Conservation (phyloP, 1,284 basidiomycete genomes). For the Ustilago trichophora region DNA sequence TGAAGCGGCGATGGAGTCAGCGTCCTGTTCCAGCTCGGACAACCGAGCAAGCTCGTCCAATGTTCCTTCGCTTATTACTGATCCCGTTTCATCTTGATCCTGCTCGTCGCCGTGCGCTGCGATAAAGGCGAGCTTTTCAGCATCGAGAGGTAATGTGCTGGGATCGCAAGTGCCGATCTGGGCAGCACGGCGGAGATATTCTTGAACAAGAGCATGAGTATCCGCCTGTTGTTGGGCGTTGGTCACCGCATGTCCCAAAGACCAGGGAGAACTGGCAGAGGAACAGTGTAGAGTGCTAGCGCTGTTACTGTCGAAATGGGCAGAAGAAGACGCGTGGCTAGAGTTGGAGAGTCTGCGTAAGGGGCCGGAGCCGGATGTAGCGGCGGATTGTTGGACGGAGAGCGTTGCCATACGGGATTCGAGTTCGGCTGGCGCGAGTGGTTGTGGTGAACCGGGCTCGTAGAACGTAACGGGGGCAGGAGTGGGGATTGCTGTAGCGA, state of each 20-base stretch:
- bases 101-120: constrained; percentile 4
- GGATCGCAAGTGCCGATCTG: constrained; percentile 9
- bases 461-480: constrained; percentile 18
- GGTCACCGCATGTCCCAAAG: constrained; percentile 13
- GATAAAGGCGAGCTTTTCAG: constrained; percentile 2
- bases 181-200: constrained; percentile 36
- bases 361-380: not conserved
- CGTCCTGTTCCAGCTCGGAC: constrained; percentile 41
- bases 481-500: constrained; percentile 2
- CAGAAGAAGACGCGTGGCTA: constrained; percentile 35
- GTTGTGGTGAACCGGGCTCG: constrained; percentile 13
- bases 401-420: constrained; percentile 31
- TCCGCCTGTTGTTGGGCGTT: constrained; percentile 30
- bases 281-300: constrained; percentile 32
- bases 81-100: constrained; percentile 25
- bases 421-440: constrained; percentile 19
- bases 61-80: constrained; percentile 46
- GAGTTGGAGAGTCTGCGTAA: constrained; percentile 30
- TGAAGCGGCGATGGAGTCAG: constrained; percentile 1
- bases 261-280: constrained; percentile 37
- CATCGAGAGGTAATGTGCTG: constrained; percentile 6
- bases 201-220: constrained; percentile 39
- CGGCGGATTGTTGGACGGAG: constrained; percentile 23
- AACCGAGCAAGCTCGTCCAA: constrained; percentile 53
- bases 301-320: constrained; percentile 36